A percentile compares a stretch with the other conserved stretches of the same genome.
Conservation (phyloP, 2,329 filamentous ascomycete genomes). For the Trichoderma atrobrunneum region DNA sequence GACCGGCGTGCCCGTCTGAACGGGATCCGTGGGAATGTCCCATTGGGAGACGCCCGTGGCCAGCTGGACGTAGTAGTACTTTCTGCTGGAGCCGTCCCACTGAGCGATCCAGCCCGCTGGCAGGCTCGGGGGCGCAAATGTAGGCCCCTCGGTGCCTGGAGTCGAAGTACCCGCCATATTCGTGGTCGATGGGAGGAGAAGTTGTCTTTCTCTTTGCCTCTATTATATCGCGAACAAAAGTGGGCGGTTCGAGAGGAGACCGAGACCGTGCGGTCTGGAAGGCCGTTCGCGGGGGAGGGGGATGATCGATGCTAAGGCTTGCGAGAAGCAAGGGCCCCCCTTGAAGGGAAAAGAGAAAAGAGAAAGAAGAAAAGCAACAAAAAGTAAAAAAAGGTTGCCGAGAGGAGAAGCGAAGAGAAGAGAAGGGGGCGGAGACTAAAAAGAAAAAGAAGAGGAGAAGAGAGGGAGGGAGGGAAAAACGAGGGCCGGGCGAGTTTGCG, state of each 20-base stretch:
- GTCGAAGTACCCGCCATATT: conserved; percentile 57
- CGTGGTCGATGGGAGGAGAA: not conserved
- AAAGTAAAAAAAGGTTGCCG: not conserved
- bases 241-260: conserved; percentile 10
- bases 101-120: conserved; percentile 68
- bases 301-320: not conserved
- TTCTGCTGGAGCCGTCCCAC: conserved; percentile 62
- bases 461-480: conserved; percentile 18
- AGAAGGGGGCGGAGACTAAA: not conserved
- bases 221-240: not conserved
- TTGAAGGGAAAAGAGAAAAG: not conserved
- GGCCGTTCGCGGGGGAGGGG: conserved; percentile 11
- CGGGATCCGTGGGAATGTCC: conserved; percentile 67
- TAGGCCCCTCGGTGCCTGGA: conserved; percentile 57
- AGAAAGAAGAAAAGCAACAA: not conserved
- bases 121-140: conserved; percentile 57
- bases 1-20: conserved; percentile 56
- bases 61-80: conserved; percentile 71
- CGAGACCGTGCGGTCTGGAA: conserved; percentile 11
- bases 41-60: conserved; percentile 70
- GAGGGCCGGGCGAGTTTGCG: conserved; percentile 10
- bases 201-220: not conserved
- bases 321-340: conserved; percentile 11
- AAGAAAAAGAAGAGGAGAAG: conserved; percentile 18
- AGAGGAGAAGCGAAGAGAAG: not conserved